These are phyloP conservation scores for Conticribra weissflogii DNA, from an alignment of 108 stramenopile species.

Conservation along the genomic window DNA sequence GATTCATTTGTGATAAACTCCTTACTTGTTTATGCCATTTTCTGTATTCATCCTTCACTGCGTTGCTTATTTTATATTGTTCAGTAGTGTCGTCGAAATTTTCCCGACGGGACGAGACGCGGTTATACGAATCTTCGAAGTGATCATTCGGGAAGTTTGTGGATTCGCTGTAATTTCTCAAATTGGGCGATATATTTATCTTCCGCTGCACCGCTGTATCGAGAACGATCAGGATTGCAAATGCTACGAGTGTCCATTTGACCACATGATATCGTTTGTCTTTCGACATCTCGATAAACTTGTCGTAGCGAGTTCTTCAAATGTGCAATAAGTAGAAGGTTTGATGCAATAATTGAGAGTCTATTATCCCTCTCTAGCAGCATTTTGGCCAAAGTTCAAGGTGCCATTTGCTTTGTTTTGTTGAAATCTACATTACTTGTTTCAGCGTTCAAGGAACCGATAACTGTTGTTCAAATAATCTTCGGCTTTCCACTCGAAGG, in stretches of 20 bases:
- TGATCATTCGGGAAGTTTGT: not conserved
- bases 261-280: too few species aligned
- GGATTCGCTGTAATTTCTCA: not conserved
- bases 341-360: too few species aligned
- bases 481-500: too few species aligned
- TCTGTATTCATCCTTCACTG: conserved; percentile 28
- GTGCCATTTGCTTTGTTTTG: too few species aligned
- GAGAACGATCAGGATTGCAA: conserved; percentile 5
- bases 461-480: too few species aligned
- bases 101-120: not conserved
- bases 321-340: too few species aligned
- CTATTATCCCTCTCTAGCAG: too few species aligned
- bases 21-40: conserved; percentile 34
- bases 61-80: conserved; percentile 24
- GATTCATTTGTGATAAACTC: conserved; percentile 36
- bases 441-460: too few species aligned
- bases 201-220: not conserved
- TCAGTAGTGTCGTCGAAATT: not conserved
- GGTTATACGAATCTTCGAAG: not conserved
- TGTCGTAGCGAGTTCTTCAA: not conserved
- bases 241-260: not conserved
- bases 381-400: too few species aligned
- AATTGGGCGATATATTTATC: not conserved
- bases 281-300: not conserved
- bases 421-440: too few species aligned